phyloP scores from a whole-genome alignment of 257 asterid genomes.

The Perilla frutescens region DNA sequence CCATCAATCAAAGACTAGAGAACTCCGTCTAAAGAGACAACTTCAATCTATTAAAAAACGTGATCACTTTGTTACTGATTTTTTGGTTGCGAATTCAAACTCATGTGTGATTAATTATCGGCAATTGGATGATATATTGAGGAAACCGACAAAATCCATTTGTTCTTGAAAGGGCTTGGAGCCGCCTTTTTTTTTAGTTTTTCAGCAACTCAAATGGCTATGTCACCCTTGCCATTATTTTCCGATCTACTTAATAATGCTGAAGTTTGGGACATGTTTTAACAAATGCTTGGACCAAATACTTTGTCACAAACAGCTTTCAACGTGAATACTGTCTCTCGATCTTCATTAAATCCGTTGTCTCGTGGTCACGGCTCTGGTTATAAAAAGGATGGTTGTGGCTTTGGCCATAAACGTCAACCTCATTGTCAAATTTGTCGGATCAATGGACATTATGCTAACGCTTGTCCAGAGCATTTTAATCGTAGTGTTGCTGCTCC shows the following conservation, averaged over 20 bases:
- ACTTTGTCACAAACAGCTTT: not conserved
- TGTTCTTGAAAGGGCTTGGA: not conserved
- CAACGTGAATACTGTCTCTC: not conserved
- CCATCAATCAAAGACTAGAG: constrained; percentile 12
- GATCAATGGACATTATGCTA: not conserved
- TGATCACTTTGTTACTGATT: not conserved
- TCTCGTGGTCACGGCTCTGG: not conserved
- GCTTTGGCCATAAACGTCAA: not conserved
- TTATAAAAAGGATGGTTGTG: not conserved
- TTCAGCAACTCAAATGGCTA: not conserved
- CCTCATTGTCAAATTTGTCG: not conserved
- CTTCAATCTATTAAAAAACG: not conserved
- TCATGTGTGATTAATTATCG: constrained; percentile 6
- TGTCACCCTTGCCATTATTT: not conserved
- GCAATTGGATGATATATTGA: not conserved
- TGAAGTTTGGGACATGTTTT: not conserved
- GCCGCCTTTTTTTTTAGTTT: not conserved
- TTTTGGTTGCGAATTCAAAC: not conserved
- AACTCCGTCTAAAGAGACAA: not conserved
- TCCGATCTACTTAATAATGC: too few species aligned
- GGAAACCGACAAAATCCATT: not conserved
- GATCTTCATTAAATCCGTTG: not conserved
- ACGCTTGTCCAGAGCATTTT: not conserved
- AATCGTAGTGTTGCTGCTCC: not conserved
- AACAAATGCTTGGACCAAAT: not conserved